Conservation (phyloP, 768 basidiomycete genomes). For the Trametes cinnabarina region DNA sequence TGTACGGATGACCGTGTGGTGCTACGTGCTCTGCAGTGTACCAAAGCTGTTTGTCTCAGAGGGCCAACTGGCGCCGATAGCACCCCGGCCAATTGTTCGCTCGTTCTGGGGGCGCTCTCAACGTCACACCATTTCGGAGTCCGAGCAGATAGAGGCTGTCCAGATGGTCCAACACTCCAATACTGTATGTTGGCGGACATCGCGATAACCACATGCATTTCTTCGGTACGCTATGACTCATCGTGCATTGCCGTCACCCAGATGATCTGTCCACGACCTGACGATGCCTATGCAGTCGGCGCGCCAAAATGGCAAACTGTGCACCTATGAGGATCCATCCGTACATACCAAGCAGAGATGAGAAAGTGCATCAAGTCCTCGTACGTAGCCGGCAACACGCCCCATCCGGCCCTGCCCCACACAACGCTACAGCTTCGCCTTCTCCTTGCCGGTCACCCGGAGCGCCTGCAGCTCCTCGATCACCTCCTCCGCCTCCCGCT, state of each 20-base stretch:
- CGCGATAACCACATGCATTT: neutral
- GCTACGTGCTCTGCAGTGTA: too few species aligned
- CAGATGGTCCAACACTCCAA: neutral
- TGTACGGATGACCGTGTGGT: neutral
- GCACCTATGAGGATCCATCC: neutral
- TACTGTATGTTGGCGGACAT: too few species aligned
- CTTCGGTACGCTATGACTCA: too few species aligned
- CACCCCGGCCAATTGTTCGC: too few species aligned
- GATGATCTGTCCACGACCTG: neutral
- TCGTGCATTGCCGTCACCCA: too few species aligned
- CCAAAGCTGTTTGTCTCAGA: neutral
- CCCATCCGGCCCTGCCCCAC: neutral
- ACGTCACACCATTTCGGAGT: too few species aligned
- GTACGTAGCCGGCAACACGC: neutral
- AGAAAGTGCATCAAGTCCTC: neutral
- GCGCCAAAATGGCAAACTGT: neutral
- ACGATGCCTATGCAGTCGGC: neutral
- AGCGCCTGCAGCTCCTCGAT: conserved; percentile 47
- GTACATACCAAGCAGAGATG: neutral
- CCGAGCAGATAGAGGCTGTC: neutral
- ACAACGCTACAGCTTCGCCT: conserved; percentile 26
- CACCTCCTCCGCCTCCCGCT: conserved; percentile 70
- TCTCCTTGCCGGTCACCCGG: conserved; percentile 17
- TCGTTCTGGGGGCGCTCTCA: neutral
- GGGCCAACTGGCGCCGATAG: too few species aligned